phyloP scores from a whole-genome alignment of 139 green algal genomes.

The Coccomyxa sp. region DNA sequence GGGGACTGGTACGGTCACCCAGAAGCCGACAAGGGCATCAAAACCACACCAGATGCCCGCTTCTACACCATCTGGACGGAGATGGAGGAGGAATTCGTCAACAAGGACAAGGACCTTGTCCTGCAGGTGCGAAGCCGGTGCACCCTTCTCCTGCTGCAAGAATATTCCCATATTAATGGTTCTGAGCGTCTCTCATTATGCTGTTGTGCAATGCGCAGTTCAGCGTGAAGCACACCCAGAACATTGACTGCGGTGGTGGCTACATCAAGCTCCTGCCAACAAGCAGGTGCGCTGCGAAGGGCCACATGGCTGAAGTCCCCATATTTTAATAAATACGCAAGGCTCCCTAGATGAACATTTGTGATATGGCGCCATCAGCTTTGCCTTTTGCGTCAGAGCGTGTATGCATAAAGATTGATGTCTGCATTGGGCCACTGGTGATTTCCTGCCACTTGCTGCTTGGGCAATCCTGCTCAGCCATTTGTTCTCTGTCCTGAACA shows the following conservation, averaged over 20 bases:
- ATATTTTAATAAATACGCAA: no score
- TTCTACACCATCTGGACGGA: not conserved
- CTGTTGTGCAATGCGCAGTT: slow-evolving; percentile 56
- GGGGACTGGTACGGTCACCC: not conserved
- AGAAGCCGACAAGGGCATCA: not conserved
- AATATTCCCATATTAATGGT: no score
- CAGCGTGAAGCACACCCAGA: slow-evolving; percentile 60
- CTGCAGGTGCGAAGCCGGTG: not conserved
- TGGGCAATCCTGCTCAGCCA: not conserved
- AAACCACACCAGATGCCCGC: not conserved
- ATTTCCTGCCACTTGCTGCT: not conserved
- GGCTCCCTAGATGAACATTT: no score
- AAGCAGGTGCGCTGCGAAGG: not conserved
- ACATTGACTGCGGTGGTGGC: slow-evolving; percentile 66
- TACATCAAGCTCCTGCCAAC: slow-evolving; percentile 78
- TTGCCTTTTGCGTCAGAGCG: no score
- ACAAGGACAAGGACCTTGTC: not conserved
- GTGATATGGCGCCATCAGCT: no score
- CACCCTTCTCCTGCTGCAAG: no score
- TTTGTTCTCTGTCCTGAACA: not conserved
- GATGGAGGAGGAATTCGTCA: not conserved
- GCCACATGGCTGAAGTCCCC: no score
- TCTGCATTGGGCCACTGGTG: not conserved
- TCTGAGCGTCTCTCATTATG: no score
- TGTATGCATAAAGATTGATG: no score